Evolutionary conservation across 2,329 filamentous ascomycete species (phyloP), one percentile per base, ranked within the genome.

Genomic region (Tolypocladium tundrense): DNA sequence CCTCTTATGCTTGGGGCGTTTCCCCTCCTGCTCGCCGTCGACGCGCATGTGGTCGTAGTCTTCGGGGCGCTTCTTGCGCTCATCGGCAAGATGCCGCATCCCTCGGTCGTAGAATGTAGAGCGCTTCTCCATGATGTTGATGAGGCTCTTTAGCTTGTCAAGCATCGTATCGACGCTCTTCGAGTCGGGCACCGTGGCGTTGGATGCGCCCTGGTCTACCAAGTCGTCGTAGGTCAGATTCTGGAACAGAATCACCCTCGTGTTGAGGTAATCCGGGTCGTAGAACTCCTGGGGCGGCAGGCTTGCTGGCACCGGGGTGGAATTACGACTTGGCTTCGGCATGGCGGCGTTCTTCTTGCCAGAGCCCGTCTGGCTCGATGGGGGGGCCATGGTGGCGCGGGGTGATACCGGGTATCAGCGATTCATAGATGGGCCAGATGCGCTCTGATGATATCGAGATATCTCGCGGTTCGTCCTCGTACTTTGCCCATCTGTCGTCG

Each of bases 271-370:
- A 58, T 88, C 81, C 27, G 86, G 83, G 60, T 83, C 79, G 66
- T 81, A 76, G 57, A 75, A 74, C 58, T 83, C 77, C 65, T 81
- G 76, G 6, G 79, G 77, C 2, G 82, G 82, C 43, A 84, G 77
- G 71, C 65, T 79, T 67, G 75, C 80, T 13, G 72, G 71, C 48
- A 69, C 70, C 41, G 89, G 90, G 19, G 89, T 93, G 41, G 88
- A 90, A 72, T 91, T 92, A 68, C 89, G 86, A 69, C 88, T 91
- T 65, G 86, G 88, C 64, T 85, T 84, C 64, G 83, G 83, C 60
- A 85, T 80, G 64, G 79, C 79, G 60, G 78, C 75, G 62, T 73
- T 73, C 74, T 90, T 90, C 75, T 87, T 87, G 69, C 83, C 79
- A 33, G 83, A 83, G 59, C 83, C 83, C 66, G 85, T 83, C 67